A percentile compares a stretch with the other conserved stretches of the same genome.
phyloP scores from a whole-genome alignment of 345 rosid genomes.

The Ricinus communis region DNA sequence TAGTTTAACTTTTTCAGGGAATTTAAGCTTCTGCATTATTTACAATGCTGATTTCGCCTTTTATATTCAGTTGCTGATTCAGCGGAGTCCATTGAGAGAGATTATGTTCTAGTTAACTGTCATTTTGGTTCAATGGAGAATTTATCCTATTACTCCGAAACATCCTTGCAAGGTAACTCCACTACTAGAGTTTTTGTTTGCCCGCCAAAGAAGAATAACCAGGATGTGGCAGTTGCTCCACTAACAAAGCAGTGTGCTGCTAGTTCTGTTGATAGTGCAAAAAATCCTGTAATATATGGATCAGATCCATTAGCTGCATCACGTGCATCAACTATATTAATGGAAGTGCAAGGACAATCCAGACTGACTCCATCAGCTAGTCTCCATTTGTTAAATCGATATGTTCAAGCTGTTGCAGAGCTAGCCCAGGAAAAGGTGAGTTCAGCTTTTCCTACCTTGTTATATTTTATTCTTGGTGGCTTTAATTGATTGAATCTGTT shows the following conservation, averaged over 20 bases:
- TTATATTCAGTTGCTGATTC: conserved; percentile 49
- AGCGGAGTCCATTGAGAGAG: conserved; percentile 66
- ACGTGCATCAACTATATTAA: conserved; percentile 32
- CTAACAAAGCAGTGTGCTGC: conserved; percentile 33
- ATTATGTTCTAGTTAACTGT: conserved; percentile 65
- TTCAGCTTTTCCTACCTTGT: neutral
- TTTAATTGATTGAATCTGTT: conserved; percentile 4
- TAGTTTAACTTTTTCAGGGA: neutral
- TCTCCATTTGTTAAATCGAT: conserved; percentile 56
- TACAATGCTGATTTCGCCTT: conserved; percentile 22
- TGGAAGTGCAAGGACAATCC: conserved; percentile 56
- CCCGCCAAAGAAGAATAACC: conserved; percentile 39
- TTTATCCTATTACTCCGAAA: conserved; percentile 54
- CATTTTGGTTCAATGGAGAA: conserved; percentile 51
- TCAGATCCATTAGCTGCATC: conserved; percentile 36
- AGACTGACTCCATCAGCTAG: conserved; percentile 54
- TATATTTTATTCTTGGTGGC: neutral
- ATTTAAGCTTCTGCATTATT: conserved; percentile 3
- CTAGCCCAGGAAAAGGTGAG: conserved; percentile 65
- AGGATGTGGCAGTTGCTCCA: conserved; percentile 27
- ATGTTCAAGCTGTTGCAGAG: conserved; percentile 50
- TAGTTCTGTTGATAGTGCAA: conserved; percentile 22
- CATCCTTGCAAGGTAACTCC: conserved; percentile 54
- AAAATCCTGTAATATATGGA: conserved; percentile 27
- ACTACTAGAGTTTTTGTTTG: conserved; percentile 31